phyloP scores from a whole-genome alignment of 768 basidiomycete species.

The Rhizopogon sp. region DNA sequence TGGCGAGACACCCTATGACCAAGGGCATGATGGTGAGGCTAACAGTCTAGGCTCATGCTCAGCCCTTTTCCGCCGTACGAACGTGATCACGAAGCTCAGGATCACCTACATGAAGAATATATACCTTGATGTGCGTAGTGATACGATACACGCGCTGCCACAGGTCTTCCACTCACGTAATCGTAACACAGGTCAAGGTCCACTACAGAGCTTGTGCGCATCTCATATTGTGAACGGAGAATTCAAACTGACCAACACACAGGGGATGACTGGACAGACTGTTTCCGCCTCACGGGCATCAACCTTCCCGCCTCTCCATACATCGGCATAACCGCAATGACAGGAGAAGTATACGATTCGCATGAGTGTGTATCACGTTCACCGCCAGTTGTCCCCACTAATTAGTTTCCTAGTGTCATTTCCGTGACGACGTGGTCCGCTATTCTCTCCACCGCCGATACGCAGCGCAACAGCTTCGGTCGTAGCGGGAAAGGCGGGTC shows the following conservation, averaged over 20 bases:
- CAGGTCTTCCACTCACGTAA: background rate
- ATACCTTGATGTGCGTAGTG: constrained; percentile 77
- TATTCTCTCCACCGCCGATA: constrained; percentile 49
- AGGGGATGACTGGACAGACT: constrained; percentile 93
- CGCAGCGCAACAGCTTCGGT: constrained; percentile 38
- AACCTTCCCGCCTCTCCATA: constrained; percentile 66
- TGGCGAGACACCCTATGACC: constrained; percentile 82
- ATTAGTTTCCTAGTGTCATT: constrained; percentile 54
- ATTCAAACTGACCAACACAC: background rate
- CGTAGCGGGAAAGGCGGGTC: constrained; percentile 7
- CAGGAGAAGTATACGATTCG: constrained; percentile 88
- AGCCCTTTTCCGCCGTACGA: constrained; percentile 87
- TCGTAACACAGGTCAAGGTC: constrained; percentile 63
- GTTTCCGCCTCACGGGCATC: constrained; percentile 72
- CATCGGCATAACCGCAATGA: constrained; percentile 89
- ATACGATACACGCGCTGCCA: background rate
- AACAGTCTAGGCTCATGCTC: constrained; percentile 77
- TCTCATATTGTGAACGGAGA: background rate
- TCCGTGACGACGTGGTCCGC: constrained; percentile 75
- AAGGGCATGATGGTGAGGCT: constrained; percentile 76
- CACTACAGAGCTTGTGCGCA: constrained; percentile 82
- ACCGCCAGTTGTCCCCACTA: background rate
- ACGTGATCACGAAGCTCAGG: constrained; percentile 85
- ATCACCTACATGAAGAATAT: constrained; percentile 81
- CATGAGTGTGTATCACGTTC: constrained; percentile 67